These are phyloP conservation scores for Rhynchospora pubera DNA, from an alignment of 176 grass and related monocot genomes.

Conservation along the genomic window DNA sequence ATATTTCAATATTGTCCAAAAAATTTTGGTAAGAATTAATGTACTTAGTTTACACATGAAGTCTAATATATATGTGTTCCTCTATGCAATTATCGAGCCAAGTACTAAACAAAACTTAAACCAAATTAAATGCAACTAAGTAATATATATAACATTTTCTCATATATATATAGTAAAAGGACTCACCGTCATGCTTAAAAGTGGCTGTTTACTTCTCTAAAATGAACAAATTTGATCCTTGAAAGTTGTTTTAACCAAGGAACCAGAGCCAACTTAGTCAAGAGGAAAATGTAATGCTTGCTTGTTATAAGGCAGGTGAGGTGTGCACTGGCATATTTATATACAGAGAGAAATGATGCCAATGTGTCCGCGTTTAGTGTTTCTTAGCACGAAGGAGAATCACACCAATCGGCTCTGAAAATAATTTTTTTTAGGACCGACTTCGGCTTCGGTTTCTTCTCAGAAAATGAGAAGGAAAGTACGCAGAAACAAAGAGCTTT, in stretches of 20 bases:
- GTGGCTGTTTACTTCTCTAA: neutral
- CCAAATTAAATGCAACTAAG: neutral
- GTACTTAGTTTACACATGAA: too few relatives aligned
- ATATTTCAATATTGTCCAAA: too few relatives aligned
- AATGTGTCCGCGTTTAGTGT: neutral
- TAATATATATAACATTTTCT: neutral
- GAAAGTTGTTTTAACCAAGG: neutral
- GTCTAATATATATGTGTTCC: too few relatives aligned
- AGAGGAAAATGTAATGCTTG: neutral
- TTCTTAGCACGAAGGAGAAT: neutral
- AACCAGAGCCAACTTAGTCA: neutral
- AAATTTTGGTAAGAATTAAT: too few relatives aligned
- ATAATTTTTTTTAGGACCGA: neutral
- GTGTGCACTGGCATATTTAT: neutral
- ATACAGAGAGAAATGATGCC: neutral
- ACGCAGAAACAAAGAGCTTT: neutral
- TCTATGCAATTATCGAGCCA: too few relatives aligned
- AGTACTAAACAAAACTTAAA: neutral
- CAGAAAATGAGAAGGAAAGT: neutral
- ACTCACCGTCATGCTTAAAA: slow-evolving; percentile 5
- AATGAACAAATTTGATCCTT: neutral
- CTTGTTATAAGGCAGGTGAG: neutral
- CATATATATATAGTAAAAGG: neutral
- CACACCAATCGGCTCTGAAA: neutral
- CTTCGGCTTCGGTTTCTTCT: neutral